Evolutionary conservation across 2,329 filamentous ascomycete species (phyloP).

Genomic region (Tolypocladium endophyticum): DNA sequence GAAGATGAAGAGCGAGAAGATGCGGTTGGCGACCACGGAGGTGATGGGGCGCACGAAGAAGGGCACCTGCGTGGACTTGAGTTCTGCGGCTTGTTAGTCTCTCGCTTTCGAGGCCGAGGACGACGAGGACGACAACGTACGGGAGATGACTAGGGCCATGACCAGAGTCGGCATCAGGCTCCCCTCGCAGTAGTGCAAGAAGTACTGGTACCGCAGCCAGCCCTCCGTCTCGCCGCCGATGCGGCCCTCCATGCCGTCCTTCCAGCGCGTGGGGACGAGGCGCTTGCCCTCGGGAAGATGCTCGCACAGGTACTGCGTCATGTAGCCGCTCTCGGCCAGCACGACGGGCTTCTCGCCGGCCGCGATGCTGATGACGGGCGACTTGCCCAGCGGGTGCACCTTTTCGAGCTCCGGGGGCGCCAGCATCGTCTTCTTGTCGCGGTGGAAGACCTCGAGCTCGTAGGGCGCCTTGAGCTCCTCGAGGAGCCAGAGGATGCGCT

Average conservation of each 20-base stretch:
- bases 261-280: slow-evolving; percentile 43
- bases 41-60: slow-evolving; percentile 45
- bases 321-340: slow-evolving; percentile 72
- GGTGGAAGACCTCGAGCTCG: slow-evolving; percentile 70
- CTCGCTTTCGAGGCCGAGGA: background rate
- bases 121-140: slow-evolving; percentile 25
- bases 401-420: slow-evolving; percentile 68
- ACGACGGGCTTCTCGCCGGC: slow-evolving; percentile 39
- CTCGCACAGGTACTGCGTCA: slow-evolving; percentile 73
- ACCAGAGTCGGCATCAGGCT: slow-evolving; percentile 66
- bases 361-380: slow-evolving; percentile 63
- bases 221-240: slow-evolving; percentile 50
- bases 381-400: slow-evolving; percentile 79
- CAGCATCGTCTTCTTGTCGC: slow-evolving; percentile 47
- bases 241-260: slow-evolving; percentile 45
- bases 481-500: slow-evolving; percentile 76
- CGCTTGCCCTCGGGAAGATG: slow-evolving; percentile 36
- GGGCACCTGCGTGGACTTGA: slow-evolving; percentile 35
- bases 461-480: slow-evolving; percentile 74
- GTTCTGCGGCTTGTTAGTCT: slow-evolving; percentile 13
- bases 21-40: slow-evolving; percentile 27
- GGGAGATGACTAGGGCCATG: slow-evolving; percentile 47
- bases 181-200: slow-evolving; percentile 79
- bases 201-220: slow-evolving; percentile 53
- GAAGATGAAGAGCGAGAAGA: slow-evolving; percentile 29